Base-by-base conservation (phyloP, 768 basidiomycete genomes). In the Podaxis pistillaris region DNA sequence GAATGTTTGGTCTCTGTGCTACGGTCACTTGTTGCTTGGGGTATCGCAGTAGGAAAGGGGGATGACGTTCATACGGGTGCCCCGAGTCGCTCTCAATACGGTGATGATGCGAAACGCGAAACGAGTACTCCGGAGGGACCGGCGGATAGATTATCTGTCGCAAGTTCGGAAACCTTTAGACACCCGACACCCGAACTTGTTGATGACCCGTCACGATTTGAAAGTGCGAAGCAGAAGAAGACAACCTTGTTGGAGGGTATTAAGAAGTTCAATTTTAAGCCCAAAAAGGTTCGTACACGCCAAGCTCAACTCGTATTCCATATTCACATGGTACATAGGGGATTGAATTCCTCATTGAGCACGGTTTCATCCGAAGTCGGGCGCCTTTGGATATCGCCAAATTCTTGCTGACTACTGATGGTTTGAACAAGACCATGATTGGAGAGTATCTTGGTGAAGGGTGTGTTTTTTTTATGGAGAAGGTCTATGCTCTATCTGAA, bases 381-480 rank as follows among this genome's bases (percentile, higher is more conserved):
- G 75, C 83, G 3, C 92, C 97, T 1, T 76, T 81, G 55, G 91
- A 93, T 68, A 83, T 99, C 61, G 96, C 96, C 0, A 75, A 75
- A 17, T 98, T 99, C 78, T 77, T 99, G 44, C 80, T 94, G 24
- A 81, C 83, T 36, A 94, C 94, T 1, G 96, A 98, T 72, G 97
- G 97, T 2, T 79, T 99, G 50, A 96, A 86, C 74, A 99, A 99
- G 74, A 83, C 89, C 8, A 92, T 94, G 88, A 96, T 99, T 64
- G 97, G 97, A 63, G 97, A 99, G 79, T 98, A 97, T 74, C 80
- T 99, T 4, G 97, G 97, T 40, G 97, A 98, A 82, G 95, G 89
- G 96, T 98, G 63, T 72, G 88, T 80, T 9, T 24, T 24, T 19
- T 36, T 37, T 28, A 28, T 30, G n/a, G 19, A 19, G 38, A 15